Conservation (phyloP, 2,329 filamentous ascomycete genomes). For the Fusarium sp. region DNA sequence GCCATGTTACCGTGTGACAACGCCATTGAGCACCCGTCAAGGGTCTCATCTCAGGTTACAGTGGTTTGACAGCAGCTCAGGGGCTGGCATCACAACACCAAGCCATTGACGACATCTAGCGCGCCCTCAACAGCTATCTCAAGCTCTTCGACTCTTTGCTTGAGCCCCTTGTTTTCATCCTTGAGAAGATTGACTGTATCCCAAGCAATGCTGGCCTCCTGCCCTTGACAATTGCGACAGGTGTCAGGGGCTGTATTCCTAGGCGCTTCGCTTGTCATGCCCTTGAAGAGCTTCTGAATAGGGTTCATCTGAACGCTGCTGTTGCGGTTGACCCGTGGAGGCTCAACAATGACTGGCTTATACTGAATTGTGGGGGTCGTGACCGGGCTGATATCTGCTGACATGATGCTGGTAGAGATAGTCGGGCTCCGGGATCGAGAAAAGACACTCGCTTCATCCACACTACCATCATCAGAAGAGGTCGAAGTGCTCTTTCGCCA, state of each 20-base stretch:
- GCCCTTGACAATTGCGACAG: conserved; percentile 70
- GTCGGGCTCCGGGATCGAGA: conserved; percentile 71
- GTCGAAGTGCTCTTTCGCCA: conserved; percentile 60
- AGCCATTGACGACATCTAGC: conserved; percentile 68
- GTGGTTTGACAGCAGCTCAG: conserved; percentile 6
- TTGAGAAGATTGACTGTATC: conserved; percentile 71
- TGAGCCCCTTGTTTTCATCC: conserved; percentile 72
- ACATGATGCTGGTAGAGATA: conserved; percentile 53
- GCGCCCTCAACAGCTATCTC: conserved; percentile 72
- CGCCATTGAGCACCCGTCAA: conserved; percentile 19
- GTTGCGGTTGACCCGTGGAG: conserved; percentile 47
- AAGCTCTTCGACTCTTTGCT: conserved; percentile 68
- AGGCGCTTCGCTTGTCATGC: conserved; percentile 53
- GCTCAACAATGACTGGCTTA: conserved; percentile 43
- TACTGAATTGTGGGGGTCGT: conserved; percentile 32
- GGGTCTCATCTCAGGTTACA: conserved; percentile 20
- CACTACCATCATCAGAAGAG: conserved; percentile 63
- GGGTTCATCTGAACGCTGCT: conserved; percentile 49
- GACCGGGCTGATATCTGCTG: conserved; percentile 43
- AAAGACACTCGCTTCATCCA: conserved; percentile 68
- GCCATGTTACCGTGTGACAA: conserved; percentile 21
- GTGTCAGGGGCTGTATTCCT: conserved; percentile 39
- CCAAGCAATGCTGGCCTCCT: conserved; percentile 71
- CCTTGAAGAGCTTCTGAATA: conserved; percentile 58
- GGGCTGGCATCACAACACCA: conserved; percentile 53